phyloP scores from a whole-genome alignment of 768 basidiomycete species.

The Albatrellus ellisii region DNA sequence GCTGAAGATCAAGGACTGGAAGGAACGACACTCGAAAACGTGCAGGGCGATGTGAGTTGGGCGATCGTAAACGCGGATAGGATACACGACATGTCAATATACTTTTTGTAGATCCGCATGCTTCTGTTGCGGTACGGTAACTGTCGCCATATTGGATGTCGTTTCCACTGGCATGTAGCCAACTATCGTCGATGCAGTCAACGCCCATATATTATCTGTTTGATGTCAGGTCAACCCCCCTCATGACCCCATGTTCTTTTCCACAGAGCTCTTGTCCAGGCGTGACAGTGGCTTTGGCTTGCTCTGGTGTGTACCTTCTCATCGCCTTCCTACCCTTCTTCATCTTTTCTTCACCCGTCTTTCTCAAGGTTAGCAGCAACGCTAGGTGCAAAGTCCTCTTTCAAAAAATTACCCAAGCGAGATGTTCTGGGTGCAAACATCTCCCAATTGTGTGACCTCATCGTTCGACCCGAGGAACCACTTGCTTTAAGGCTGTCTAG shows the following conservation, averaged over 20 bases:
- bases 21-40: conserved; percentile 20
- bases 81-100: neutral
- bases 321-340: neutral
- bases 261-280: conserved; percentile 64
- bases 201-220: too few relatives aligned
- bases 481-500: conserved; percentile 79
- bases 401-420: conserved; percentile 71
- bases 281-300: conserved; percentile 84
- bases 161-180: too few relatives aligned
- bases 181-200: too few relatives aligned
- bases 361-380: conserved; percentile 76
- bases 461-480: conserved; percentile 74
- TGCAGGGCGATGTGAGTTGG: conserved; percentile 14
- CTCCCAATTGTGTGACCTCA: conserved; percentile 63
- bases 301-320: conserved; percentile 42
- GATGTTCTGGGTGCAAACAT: conserved; percentile 83
- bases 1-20: conserved; percentile 18
- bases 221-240: too few relatives aligned
- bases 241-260: conserved; percentile 35
- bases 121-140: too few relatives aligned
- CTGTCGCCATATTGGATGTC: too few relatives aligned
- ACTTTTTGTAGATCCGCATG: too few relatives aligned
- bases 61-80: neutral
- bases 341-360: neutral
- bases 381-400: conserved; percentile 74